phyloP scores from a whole-genome alignment of 139 green algal genomes.

The Eudorina sp. region DNA sequence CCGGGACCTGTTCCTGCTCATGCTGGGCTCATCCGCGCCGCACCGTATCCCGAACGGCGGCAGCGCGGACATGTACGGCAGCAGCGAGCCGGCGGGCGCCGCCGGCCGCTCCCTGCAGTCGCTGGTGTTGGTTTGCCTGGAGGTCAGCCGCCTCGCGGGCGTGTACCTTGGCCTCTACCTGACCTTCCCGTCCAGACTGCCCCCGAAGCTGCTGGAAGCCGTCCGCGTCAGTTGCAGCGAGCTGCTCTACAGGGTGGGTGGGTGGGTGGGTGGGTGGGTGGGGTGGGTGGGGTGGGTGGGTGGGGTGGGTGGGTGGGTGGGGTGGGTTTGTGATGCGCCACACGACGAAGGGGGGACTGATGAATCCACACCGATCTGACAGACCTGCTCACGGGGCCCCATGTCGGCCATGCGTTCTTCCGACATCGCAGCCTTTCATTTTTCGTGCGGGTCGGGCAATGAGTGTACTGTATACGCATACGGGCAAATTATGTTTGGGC shows the following conservation, averaged over 20 bases:
- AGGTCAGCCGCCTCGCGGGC: neutral
- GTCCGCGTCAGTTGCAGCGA: neutral
- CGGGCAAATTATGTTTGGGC: too few relatives aligned
- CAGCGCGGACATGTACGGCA: neutral
- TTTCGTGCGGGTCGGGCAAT: too few relatives aligned
- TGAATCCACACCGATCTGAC: too few relatives aligned
- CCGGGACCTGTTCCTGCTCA: neutral
- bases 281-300: too few relatives aligned
- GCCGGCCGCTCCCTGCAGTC: neutral
- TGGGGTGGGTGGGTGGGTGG: too few relatives aligned
- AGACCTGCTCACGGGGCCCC: too few relatives aligned
- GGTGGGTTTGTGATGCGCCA: too few relatives aligned
- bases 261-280: too few relatives aligned
- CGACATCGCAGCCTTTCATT: too few relatives aligned
- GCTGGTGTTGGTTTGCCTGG: neutral
- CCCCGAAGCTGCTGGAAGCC: neutral
- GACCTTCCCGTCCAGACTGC: neutral
- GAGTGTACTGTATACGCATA: too few relatives aligned
- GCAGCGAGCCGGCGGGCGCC: neutral
- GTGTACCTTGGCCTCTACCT: slow-evolving; percentile 2
- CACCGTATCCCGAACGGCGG: neutral
- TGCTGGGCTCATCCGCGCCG: neutral
- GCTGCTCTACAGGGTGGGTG: neutral
- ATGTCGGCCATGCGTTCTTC: too few relatives aligned
- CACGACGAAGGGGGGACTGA: too few relatives aligned